Percentiles rank a stretch among this genome's conserved stretches.
Evolutionary conservation across 345 rosid species (phyloP).

Genomic region (Punica granatum): DNA sequence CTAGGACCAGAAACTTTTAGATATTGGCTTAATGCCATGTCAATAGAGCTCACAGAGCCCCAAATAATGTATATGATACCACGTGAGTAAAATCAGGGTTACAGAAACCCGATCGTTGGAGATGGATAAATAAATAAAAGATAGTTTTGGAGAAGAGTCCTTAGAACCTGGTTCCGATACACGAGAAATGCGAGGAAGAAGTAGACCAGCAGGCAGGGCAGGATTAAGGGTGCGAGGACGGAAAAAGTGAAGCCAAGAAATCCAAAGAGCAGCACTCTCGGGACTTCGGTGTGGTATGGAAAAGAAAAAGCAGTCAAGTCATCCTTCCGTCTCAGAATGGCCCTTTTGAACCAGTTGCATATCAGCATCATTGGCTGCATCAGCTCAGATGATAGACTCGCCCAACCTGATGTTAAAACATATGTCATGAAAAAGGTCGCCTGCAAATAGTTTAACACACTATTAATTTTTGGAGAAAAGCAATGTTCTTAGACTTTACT

Average conservation of each 20-base stretch:
- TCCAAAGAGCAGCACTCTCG: slow-evolving; percentile 71
- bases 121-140: no score
- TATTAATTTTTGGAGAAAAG: background rate
- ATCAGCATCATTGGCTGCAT: slow-evolving; percentile 60
- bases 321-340: slow-evolving; percentile 30
- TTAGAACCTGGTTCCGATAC: slow-evolving; percentile 69
- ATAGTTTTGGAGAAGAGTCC: background rate
- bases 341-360: slow-evolving; percentile 39
- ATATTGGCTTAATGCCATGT: no score
- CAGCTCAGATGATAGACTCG: slow-evolving; percentile 66
- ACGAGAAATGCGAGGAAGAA: slow-evolving; percentile 62
- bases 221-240: slow-evolving; percentile 70
- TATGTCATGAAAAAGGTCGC: slow-evolving; percentile 91
- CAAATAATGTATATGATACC: no score
- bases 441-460: slow-evolving; percentile 34
- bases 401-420: slow-evolving; percentile 84
- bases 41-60: no score
- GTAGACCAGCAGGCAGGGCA: slow-evolving; percentile 71
- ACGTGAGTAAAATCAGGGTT: no score
- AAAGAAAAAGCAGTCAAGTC: slow-evolving; percentile 45
- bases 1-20: background rate
- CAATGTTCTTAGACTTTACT: background rate
- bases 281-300: slow-evolving; percentile 84
- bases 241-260: slow-evolving; percentile 84
- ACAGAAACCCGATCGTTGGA: no score